Conservation (phyloP, 2,329 filamentous ascomycete genomes). For the Neonectria faginata region DNA sequence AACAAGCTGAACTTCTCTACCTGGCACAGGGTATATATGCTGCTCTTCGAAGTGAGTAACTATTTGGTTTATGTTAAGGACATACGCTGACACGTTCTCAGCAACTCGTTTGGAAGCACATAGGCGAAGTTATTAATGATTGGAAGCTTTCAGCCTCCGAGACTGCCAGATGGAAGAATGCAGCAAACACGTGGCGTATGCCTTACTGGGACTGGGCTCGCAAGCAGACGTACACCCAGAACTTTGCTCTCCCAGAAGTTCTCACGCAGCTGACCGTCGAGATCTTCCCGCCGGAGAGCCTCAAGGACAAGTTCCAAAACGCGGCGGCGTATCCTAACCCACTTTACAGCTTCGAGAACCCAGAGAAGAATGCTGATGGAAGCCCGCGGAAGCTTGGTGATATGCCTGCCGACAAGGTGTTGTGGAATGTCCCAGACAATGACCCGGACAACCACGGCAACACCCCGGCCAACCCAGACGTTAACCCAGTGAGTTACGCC, state of each 20-base stretch:
- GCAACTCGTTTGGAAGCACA: conserved; percentile 30
- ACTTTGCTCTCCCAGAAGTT: conserved; percentile 17
- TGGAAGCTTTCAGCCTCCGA: conserved; percentile 6
- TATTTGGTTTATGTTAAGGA: fast-evolving
- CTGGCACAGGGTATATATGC: conserved; percentile 34
- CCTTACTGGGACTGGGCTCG: conserved; percentile 53
- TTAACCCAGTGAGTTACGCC: too few species aligned
- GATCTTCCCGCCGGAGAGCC: conserved; percentile 19
- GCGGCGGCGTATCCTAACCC: conserved; percentile 9
- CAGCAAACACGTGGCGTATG: conserved; percentile 46
- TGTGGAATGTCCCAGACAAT: conserved; percentile 29
- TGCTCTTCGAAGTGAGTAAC: conserved; percentile 23
- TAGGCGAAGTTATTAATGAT: conserved; percentile 14
- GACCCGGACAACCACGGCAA: background rate
- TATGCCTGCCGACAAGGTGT: conserved; percentile 24
- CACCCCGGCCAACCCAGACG: background rate
- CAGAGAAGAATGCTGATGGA: conserved; percentile 18
- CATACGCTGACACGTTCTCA: background rate
- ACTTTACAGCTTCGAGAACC: conserved; percentile 22
- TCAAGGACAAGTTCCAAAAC: too few species aligned
- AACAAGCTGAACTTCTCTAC: conserved; percentile 30
- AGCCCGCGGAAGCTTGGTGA: conserved; percentile 27
- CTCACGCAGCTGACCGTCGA: conserved; percentile 5
- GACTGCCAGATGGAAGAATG: conserved; percentile 38
- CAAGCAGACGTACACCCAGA: conserved; percentile 26